Conservation (phyloP, 2,329 filamentous ascomycete genomes). For the Botrytis galanthina region DNA sequence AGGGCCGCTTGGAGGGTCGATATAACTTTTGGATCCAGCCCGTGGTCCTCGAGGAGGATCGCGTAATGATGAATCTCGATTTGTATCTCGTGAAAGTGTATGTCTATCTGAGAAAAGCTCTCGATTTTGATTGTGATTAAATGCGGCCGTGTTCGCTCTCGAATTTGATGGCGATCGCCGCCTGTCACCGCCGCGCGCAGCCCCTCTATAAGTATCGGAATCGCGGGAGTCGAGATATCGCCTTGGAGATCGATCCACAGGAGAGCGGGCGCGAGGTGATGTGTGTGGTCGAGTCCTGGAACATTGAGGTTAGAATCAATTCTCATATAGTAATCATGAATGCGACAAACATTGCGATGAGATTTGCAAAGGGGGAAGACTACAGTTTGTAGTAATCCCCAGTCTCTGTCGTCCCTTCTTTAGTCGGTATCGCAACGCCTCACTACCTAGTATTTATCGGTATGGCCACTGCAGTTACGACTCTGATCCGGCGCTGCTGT, state of each 20-base stretch:
- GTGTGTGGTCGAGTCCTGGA: slow-evolving; percentile 10
- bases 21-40: slow-evolving; percentile 50
- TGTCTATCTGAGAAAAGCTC: slow-evolving; percentile 18
- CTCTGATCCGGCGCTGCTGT: background rate
- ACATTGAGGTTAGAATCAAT: background rate
- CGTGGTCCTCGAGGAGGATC: slow-evolving; percentile 82
- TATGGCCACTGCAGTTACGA: background rate
- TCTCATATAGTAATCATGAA: too few species aligned
- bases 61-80: slow-evolving; percentile 47
- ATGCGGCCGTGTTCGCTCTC: slow-evolving; percentile 15
- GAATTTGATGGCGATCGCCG: slow-evolving; percentile 51
- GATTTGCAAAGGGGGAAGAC: slow-evolving; percentile 19
- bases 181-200: slow-evolving; percentile 34
- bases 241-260: slow-evolving; percentile 19
- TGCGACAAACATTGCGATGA: slow-evolving; percentile 1
- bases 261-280: slow-evolving; percentile 40
- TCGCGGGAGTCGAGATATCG: slow-evolving; percentile 20
- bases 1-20: slow-evolving; percentile 62
- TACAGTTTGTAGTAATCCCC: background rate
- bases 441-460: background rate
- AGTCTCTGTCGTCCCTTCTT: background rate
- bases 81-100: slow-evolving; percentile 28
- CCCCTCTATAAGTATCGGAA: slow-evolving; percentile 32
- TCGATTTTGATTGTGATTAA: slow-evolving; percentile 16
- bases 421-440: background rate